Percentiles rank a stretch among this genome's conserved stretches.
Conservation (phyloP, 78 protist genomes). For the Isochrysis galbana region DNA sequence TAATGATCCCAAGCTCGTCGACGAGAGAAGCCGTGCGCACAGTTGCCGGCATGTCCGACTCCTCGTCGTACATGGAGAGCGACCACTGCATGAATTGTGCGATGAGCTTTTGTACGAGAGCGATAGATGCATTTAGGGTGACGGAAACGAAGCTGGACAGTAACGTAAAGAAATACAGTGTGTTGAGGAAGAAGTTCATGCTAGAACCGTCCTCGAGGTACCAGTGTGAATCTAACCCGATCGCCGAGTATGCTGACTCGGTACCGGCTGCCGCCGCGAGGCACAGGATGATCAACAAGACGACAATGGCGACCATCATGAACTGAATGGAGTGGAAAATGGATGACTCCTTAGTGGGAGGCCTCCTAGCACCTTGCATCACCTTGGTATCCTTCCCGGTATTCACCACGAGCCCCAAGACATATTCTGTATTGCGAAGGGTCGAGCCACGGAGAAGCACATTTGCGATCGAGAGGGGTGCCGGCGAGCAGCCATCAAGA, state of each 20-base stretch:
- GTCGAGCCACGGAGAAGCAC: constrained; percentile 58
- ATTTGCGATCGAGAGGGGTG: not conserved
- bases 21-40: constrained; percentile 81
- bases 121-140: not conserved
- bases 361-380: not conserved
- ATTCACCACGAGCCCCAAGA: constrained; percentile 56
- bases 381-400: constrained; percentile 70
- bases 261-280: not conserved
- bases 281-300: not conserved
- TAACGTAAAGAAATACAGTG: not conserved
- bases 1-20: constrained; percentile 86
- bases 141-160: not conserved
- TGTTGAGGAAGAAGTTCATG: not conserved
- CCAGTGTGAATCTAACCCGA: not conserved
- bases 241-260: not conserved
- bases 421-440: constrained; percentile 83
- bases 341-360: not conserved
- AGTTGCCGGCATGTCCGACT: constrained; percentile 58
- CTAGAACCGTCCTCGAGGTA: not conserved
- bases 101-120: not conserved
- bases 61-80: constrained; percentile 68
- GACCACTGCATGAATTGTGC: not conserved
- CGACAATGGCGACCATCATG: not conserved
- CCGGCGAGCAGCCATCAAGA: not conserved
- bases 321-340: not conserved